phyloP scores from a whole-genome alignment of 768 basidiomycete genomes.

The Tulasnella sp. region DNA sequence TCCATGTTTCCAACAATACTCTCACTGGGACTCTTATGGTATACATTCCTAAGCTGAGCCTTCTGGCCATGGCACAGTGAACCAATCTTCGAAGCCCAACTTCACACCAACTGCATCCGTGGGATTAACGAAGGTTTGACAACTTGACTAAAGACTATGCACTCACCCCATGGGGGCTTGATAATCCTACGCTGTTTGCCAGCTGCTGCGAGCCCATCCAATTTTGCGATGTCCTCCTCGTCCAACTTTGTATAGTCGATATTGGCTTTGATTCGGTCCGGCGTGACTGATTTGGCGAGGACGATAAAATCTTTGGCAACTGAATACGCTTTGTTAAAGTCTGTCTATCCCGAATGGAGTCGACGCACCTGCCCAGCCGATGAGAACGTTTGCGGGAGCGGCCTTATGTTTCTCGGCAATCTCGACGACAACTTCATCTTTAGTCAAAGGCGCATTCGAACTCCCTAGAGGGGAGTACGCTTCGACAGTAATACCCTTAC shows the following conservation, averaged over 20 bases:
- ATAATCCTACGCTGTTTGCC: slow-evolving; percentile 17
- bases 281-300: slow-evolving; percentile 66
- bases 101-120: background rate
- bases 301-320: slow-evolving; percentile 57
- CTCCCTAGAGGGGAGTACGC: slow-evolving; percentile 72
- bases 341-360: background rate
- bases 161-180: slow-evolving; percentile 17
- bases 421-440: slow-evolving; percentile 44
- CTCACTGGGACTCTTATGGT: no score
- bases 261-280: slow-evolving; percentile 38
- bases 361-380: slow-evolving; percentile 20
- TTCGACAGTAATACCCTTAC: slow-evolving; percentile 55
- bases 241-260: slow-evolving; percentile 1
- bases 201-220: slow-evolving; percentile 16
- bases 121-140: background rate
- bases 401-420: slow-evolving; percentile 52
- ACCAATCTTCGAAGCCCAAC: slow-evolving; percentile 18
- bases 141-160: no score
- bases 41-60: no score
- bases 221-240: slow-evolving; percentile 13
- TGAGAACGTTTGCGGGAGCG: slow-evolving; percentile 23
- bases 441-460: slow-evolving; percentile 51
- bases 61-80: no score
- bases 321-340: slow-evolving; percentile 21
- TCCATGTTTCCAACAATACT: background rate